phyloP scores from a whole-genome alignment of 73 alveolate genomes.

The Breviolum minutum region DNA sequence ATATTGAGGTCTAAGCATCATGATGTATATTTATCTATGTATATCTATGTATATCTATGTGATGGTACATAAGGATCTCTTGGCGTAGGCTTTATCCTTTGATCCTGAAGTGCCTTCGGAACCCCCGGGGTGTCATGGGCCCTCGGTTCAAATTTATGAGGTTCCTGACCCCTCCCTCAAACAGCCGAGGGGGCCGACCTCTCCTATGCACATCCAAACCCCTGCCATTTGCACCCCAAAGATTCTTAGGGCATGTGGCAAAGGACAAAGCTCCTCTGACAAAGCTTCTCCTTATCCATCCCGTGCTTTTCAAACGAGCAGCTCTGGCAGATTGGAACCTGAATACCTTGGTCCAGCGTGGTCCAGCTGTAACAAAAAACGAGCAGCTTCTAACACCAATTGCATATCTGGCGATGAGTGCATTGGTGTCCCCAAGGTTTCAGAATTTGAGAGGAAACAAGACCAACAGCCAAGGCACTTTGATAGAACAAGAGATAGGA shows the following conservation, averaged over 20 bases:
- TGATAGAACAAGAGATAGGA: conserved; percentile 64
- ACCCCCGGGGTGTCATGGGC: no score
- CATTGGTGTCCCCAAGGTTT: no score
- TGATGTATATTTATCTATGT: not conserved
- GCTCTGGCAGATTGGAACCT: conserved; percentile 16
- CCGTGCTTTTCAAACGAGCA: not conserved
- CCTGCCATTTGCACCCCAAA: not conserved
- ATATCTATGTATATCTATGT: not conserved
- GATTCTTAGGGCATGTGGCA: no score
- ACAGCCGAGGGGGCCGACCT: no score
- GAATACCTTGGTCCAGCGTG: not conserved
- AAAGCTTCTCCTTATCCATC: no score
- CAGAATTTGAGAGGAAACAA: not conserved
- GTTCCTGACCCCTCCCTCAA: no score
- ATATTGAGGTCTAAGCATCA: no score
- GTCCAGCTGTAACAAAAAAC: not conserved
- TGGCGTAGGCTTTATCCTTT: not conserved
- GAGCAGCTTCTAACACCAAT: not conserved
- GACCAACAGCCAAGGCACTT: conserved; percentile 18
- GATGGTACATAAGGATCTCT: not conserved
- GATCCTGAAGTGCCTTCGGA: not conserved
- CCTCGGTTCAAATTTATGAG: no score
- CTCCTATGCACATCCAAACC: not conserved
- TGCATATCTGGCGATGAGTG: not conserved
- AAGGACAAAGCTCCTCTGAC: no score